Conservation (phyloP, 192 early-diverging fungal genomes). For the Podila minutissima region DNA sequence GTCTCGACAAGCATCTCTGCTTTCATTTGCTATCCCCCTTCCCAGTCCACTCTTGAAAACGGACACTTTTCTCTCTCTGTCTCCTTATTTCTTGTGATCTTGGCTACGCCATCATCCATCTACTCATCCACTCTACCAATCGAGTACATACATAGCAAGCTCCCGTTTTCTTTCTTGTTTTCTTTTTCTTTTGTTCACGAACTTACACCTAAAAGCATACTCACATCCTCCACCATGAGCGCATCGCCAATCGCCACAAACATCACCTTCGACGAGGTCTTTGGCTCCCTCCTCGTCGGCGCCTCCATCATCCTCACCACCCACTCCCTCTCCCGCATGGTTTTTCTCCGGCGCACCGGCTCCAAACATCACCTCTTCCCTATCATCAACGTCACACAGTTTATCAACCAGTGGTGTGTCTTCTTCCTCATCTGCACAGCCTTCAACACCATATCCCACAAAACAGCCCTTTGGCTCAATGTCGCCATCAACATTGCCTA, state of each 20-base stretch:
- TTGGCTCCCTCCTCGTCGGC: slow-evolving; percentile 44
- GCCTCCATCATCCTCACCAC: slow-evolving; percentile 40
- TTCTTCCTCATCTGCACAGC: slow-evolving; percentile 38
- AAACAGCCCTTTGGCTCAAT: slow-evolving; percentile 29
- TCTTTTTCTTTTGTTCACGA: no score
- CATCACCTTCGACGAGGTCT: slow-evolving; percentile 27
- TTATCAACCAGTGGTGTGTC: slow-evolving; percentile 42
- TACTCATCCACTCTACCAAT: not conserved
- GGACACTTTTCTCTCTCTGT: no score
- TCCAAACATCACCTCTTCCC: slow-evolving; percentile 53
- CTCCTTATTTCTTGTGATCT: not conserved
- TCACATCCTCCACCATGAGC: slow-evolving; percentile 4
- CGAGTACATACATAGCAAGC: no score
- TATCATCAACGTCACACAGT: slow-evolving; percentile 49
- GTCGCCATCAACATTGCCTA: slow-evolving; percentile 53
- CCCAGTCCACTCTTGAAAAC: no score
- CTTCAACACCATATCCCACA: slow-evolving; percentile 14
- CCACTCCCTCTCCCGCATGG: slow-evolving; percentile 48
- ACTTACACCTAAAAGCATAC: not conserved
- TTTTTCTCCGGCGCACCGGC: slow-evolving; percentile 28
- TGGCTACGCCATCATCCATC: not conserved
- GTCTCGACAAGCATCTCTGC: not conserved
- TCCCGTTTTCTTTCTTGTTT: no score
- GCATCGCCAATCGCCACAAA: slow-evolving; percentile 24
- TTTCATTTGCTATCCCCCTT: no score